phyloP scores from a whole-genome alignment of 768 basidiomycete species.

The Xerocomellus chrysenteron region DNA sequence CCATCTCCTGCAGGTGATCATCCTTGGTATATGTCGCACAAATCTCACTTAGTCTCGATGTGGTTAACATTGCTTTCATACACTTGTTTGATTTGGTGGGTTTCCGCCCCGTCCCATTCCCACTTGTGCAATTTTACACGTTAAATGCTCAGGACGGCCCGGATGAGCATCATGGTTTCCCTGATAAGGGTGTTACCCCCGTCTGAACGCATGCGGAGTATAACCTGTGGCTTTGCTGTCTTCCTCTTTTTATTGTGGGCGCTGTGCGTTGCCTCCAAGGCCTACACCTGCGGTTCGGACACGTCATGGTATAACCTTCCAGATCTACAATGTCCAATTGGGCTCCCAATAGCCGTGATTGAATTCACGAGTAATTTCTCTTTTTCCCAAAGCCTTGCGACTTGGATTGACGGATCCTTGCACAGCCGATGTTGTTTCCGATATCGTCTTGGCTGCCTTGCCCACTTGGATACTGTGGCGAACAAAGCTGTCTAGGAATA shows the following conservation, averaged over 20 bases:
- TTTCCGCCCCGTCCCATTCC: no score
- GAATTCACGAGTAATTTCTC: constrained; percentile 5
- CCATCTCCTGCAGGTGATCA: background rate
- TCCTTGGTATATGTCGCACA: background rate
- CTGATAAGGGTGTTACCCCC: constrained; percentile 3
- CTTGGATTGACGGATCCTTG: background rate
- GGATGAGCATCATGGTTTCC: constrained; percentile 19
- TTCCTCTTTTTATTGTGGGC: constrained; percentile 12
- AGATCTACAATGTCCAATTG: background rate
- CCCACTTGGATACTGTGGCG: constrained; percentile 9
- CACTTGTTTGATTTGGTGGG: constrained; percentile 9
- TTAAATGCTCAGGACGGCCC: constrained; percentile 5
- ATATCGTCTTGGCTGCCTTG: constrained; percentile 7
- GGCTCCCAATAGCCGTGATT: background rate
- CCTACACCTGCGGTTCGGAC: constrained; percentile 11
- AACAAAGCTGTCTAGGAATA: background rate
- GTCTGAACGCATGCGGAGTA: background rate
- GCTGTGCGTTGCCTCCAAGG: constrained; percentile 3
- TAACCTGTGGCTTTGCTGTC: background rate
- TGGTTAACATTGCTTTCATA: constrained; percentile 8
- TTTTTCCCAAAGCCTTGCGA: background rate
- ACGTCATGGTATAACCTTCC: constrained; percentile 8
- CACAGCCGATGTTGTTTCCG: constrained; percentile 12
- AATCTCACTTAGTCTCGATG: background rate
- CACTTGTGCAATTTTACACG: no score